Base-by-base conservation (phyloP, 768 basidiomycete genomes). In the Coprinopsis sp. region DNA sequence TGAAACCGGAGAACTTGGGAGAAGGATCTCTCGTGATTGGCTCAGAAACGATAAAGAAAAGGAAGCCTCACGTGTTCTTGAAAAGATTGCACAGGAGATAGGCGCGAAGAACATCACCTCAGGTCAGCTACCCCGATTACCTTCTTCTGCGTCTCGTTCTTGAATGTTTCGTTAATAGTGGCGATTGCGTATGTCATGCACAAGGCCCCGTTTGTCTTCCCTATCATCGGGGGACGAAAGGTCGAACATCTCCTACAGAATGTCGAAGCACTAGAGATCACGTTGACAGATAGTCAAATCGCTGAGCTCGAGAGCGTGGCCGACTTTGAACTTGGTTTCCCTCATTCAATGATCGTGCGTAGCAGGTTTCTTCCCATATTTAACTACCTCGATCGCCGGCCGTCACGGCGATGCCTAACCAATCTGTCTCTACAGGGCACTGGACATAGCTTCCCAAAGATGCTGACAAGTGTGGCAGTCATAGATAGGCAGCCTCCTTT, bases 111-210 rank as follows among this genome's bases (percentile, higher is more conserved):
- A 61, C 38, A 65, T 81, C 51, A 71, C 70, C 4, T 62, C 78
- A 19, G 72, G n/a, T n/a, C n/a, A n/a, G n/a, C n/a, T n/a, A n/a
- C n/a, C n/a, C n/a, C n/a, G n/a, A n/a, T n/a, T n/a, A n/a, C n/a
- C n/a, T n/a, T n/a, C n/a, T n/a, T n/a, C n/a, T n/a, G n/a, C n/a
- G n/a, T n/a, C n/a, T n/a, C n/a, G n/a, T n/a, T n/a, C n/a, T n/a
- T n/a, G n/a, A n/a, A n/a, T n/a, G n/a, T n/a, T n/a, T n/a, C n/a
- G n/a, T n/a, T n/a, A n/a, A n/a, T n/a, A n/a, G n/a, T 78, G 3
- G 76, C 76, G 6, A 73, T 81, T 49, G 75, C 76, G 11, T 79
- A 78, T 48, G 60, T 80, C 10, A 62, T 80, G 61, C 73, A 78
- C 33, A 81, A 79, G 57, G 64, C 72, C 4, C 70, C 73, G 0